A percentile compares a stretch with the other conserved stretches of the same genome.
These are phyloP conservation scores for Aureobasidium sp. DNA, from an alignment of 2,329 filamentous ascomycete species.

Conservation along the genomic window DNA sequence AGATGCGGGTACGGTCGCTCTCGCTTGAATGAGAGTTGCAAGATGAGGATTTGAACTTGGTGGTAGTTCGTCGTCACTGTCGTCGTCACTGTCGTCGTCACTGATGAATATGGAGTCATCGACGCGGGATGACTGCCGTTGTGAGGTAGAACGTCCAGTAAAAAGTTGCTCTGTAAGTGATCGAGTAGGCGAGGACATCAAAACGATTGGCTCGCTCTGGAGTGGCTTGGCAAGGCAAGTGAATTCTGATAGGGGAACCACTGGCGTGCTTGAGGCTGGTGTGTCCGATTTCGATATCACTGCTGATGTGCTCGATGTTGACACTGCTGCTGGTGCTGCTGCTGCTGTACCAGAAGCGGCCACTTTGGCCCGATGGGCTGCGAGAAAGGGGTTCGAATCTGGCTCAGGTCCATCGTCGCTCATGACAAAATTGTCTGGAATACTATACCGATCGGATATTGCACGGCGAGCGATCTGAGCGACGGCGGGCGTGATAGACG, in stretches of 20 bases:
- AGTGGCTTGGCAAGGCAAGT: neutral
- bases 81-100: too few relatives aligned
- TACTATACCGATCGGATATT: neutral
- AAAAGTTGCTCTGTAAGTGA: neutral
- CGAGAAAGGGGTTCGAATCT: neutral
- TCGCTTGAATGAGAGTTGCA: neutral
- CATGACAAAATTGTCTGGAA: neutral
- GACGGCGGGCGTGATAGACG: too few relatives aligned
- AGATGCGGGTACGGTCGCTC: neutral
- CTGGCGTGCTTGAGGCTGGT: neutral
- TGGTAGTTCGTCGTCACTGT: neutral
- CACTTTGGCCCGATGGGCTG: neutral
- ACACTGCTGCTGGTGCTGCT: neutral
- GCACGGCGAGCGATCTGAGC: too few relatives aligned
- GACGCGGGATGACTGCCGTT: neutral
- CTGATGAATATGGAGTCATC: neutral
- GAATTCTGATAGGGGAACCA: neutral
- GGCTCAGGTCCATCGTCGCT: neutral
- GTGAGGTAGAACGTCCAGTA: too few relatives aligned
- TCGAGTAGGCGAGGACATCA: neutral
- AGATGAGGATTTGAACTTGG: neutral
- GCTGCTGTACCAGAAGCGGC: neutral
- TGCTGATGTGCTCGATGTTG: neutral
- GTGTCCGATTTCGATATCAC: neutral
- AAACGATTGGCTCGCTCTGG: slow-evolving; percentile 3